These are phyloP conservation scores for Termitomyces eurrhizus DNA, from an alignment of 768 basidiomycete species.

Conservation along the genomic window DNA sequence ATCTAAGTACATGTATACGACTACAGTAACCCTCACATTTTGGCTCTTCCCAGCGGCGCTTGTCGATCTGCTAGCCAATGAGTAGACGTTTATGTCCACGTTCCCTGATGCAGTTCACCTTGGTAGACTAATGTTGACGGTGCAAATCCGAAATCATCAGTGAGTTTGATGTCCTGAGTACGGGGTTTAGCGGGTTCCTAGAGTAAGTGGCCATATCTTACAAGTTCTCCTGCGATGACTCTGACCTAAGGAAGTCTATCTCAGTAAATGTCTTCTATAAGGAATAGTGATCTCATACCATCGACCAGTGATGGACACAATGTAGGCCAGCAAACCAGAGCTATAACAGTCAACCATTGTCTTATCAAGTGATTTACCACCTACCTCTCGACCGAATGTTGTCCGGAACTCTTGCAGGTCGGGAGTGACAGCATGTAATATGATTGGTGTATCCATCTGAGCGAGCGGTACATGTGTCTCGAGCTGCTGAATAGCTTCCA, in stretches of 20 bases:
- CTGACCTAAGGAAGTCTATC: constrained; percentile 49
- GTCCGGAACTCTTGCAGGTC: constrained; percentile 70
- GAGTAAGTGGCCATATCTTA: constrained; percentile 28
- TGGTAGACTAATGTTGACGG: constrained; percentile 80
- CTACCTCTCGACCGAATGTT: constrained; percentile 81
- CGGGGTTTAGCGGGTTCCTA: constrained; percentile 2
- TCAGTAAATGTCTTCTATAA: background rate
- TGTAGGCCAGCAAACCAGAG: constrained; percentile 86
- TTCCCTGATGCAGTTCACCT: constrained; percentile 33
- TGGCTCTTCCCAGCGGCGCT: constrained; percentile 61
- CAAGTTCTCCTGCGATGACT: constrained; percentile 80
- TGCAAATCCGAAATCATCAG: constrained; percentile 81
- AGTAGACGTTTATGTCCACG: constrained; percentile 7
- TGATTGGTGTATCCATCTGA: constrained; percentile 55
- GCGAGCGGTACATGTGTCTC: constrained; percentile 46
- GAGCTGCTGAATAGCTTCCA: constrained; percentile 52
- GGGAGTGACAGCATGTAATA: constrained; percentile 78
- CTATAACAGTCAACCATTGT: constrained; percentile 29
- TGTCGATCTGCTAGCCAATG: constrained; percentile 36
- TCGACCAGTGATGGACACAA: constrained; percentile 90
- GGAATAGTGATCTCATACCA: constrained; percentile 40
- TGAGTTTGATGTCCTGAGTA: constrained; percentile 57
- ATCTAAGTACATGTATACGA: background rate
- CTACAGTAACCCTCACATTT: constrained; percentile 35
- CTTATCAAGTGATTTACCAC: constrained; percentile 4